Percentiles rank a stretch among this genome's conserved stretches.
phyloP scores from a whole-genome alignment of 2,329 filamentous ascomycete genomes.

The Nemania abortiva region DNA sequence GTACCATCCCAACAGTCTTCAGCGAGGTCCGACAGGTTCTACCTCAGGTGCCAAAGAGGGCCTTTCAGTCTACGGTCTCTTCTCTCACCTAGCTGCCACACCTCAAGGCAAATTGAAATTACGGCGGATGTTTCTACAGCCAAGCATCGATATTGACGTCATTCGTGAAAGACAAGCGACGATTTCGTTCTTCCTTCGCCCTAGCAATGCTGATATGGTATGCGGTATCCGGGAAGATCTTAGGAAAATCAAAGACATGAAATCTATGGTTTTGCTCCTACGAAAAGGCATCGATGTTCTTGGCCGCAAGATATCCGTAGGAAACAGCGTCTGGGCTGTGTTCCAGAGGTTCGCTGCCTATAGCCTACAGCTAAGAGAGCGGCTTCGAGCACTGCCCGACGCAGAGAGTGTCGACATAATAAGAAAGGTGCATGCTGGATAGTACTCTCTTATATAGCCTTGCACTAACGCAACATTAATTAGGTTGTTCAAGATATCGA shows the following conservation, averaged over 20 bases:
- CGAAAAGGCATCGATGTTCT: constrained; percentile 78
- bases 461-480: constrained; percentile 11
- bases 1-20: constrained; percentile 83
- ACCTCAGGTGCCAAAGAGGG: constrained; percentile 79
- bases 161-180: constrained; percentile 80
- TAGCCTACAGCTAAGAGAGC: constrained; percentile 75
- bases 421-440: constrained; percentile 59
- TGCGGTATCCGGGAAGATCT: constrained; percentile 70
- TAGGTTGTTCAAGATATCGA: constrained; percentile 64
- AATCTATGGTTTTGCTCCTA: constrained; percentile 74
- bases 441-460: constrained; percentile 1
- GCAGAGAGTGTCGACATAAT: constrained; percentile 65
- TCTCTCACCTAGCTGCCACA: constrained; percentile 79
- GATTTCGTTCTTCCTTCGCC: constrained; percentile 73
- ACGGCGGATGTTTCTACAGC: constrained; percentile 84
- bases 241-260: constrained; percentile 81
- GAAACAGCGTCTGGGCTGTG: constrained; percentile 78
- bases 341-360: constrained; percentile 78
- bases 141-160: constrained; percentile 73
- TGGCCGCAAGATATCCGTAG: constrained; percentile 63
- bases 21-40: constrained; percentile 73
- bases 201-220: constrained; percentile 73
- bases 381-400: constrained; percentile 68
- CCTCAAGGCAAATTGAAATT: constrained; percentile 81
- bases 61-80: constrained; percentile 85